A percentile compares a stretch with the other conserved stretches of the same genome.
phyloP scores from a whole-genome alignment of 805 yeast species.

The Teunomyces atbi region DNA sequence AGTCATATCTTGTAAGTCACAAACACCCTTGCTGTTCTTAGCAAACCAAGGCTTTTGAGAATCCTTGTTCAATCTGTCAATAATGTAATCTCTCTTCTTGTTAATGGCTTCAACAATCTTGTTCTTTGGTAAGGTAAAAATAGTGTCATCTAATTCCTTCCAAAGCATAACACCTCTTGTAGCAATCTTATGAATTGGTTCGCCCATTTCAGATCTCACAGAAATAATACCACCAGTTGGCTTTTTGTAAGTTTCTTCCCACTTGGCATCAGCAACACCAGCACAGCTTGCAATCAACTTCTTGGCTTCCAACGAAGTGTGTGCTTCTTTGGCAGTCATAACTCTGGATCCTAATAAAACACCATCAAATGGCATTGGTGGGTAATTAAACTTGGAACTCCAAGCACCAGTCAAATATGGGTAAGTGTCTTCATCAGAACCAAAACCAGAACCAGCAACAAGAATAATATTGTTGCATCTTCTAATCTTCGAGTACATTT shows the following conservation, averaged over 20 bases:
- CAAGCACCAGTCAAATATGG: slow-evolving; percentile 97
- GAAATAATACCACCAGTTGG: slow-evolving; percentile 97
- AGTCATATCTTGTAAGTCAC: slow-evolving; percentile 94
- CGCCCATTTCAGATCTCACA: slow-evolving; percentile 98
- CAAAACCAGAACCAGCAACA: slow-evolving; percentile 98
- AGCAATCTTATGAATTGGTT: slow-evolving; percentile 97
- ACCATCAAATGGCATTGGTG: slow-evolving; percentile 99
- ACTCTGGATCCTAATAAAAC: slow-evolving; percentile 93
- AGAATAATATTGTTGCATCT: slow-evolving; percentile 84
- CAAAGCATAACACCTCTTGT: slow-evolving; percentile 97
- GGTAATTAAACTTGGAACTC: slow-evolving; percentile 84
- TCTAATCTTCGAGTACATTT: slow-evolving; percentile 94
- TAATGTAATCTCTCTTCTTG: slow-evolving; percentile 84
- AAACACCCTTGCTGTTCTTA: slow-evolving; percentile 68
- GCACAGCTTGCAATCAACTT: slow-evolving; percentile 84
- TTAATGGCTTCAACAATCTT: slow-evolving; percentile 77
- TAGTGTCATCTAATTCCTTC: slow-evolving; percentile 95
- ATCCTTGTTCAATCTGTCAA: slow-evolving; percentile 83
- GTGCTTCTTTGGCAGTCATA: slow-evolving; percentile 96
- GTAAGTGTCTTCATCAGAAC: slow-evolving; percentile 93
- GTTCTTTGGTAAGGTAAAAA: slow-evolving; percentile 87
- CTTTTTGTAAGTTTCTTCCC: slow-evolving; percentile 94
- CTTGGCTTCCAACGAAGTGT: slow-evolving; percentile 92
- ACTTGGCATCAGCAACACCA: slow-evolving; percentile 83
- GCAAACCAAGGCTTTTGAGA: slow-evolving; percentile 99